phyloP scores from a whole-genome alignment of 192 early-diverging fungal species.

The Coemansia sp. region DNA sequence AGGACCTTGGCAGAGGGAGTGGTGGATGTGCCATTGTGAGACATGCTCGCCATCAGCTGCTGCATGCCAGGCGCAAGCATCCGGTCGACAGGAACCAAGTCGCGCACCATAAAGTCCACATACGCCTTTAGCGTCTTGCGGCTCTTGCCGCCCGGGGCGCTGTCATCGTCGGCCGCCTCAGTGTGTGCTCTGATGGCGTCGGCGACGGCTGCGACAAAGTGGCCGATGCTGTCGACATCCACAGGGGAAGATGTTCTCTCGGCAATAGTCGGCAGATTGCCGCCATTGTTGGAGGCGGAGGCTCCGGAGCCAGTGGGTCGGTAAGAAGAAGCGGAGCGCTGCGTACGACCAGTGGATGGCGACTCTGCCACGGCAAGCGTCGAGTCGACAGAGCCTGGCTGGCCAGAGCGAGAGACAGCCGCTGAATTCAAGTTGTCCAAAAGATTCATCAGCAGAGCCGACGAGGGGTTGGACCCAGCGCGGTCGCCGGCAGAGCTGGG shows the following conservation, averaged over 20 bases:
- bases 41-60: conserved; percentile 33
- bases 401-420: background rate
- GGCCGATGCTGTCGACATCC: conserved; percentile 24
- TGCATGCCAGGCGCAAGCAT: conserved; percentile 48
- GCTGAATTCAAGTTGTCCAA: conserved; percentile 19
- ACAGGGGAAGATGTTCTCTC: conserved; percentile 1
- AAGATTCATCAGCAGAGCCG: conserved; percentile 18
- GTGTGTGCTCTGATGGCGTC: conserved; percentile 34
- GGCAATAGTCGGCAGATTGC: background rate
- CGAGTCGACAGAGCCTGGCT: background rate
- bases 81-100: conserved; percentile 34
- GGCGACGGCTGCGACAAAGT: conserved; percentile 38
- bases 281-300: background rate
- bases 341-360: background rate
- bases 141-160: background rate
- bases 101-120: conserved; percentile 47
- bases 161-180: conserved; percentile 1
- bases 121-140: conserved; percentile 35
- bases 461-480: background rate
- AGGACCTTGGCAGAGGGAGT: conserved; percentile 28
- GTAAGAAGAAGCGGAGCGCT: background rate
- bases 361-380: background rate
- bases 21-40: conserved; percentile 8
- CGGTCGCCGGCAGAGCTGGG: conserved; percentile 11
- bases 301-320: background rate